These are phyloP conservation scores for thale cress (Arabidopsis thaliana) DNA, from an alignment of 345 rosid genomes.

Conservation along the genomic window DNA sequence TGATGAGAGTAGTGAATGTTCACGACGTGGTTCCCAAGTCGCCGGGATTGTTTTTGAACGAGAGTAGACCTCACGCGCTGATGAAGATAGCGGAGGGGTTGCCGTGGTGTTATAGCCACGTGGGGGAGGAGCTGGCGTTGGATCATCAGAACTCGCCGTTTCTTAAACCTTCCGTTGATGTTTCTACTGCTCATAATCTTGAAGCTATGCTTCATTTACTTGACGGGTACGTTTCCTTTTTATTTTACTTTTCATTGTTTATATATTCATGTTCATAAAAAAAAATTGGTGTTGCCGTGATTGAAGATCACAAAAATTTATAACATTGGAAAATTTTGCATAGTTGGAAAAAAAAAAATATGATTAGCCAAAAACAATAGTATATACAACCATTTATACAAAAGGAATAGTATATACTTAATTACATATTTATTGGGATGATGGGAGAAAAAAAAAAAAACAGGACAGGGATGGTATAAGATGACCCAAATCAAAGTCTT, in stretches of 20 bases:
- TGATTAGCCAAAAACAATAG: no score
- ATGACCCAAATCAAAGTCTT: no score
- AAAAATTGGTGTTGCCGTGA: background rate
- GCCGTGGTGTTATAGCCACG: conserved; percentile 88
- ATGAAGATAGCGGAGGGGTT: conserved; percentile 59
- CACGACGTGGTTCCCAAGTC: conserved; percentile 72
- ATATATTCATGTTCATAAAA: background rate
- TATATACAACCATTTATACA: no score
- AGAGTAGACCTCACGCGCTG: conserved; percentile 49
- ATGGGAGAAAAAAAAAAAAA: no score
- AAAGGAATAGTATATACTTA: no score
- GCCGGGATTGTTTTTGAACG: conserved; percentile 79
- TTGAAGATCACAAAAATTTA: background rate
- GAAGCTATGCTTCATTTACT: conserved; percentile 82
- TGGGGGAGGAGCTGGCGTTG: conserved; percentile 71
- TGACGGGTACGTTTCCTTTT: conserved; percentile 66
- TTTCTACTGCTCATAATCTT: conserved; percentile 66
- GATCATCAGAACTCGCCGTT: conserved; percentile 78
- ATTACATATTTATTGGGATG: no score
- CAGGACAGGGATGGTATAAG: no score
- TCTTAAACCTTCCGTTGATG: conserved; percentile 58
- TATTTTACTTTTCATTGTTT: background rate
- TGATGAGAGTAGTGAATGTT: conserved; percentile 73
- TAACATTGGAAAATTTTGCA: background rate
- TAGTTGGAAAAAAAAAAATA: no score